phyloP scores from a whole-genome alignment of 2,329 filamentous ascomycete species.

The Apiospora saccharicola region DNA sequence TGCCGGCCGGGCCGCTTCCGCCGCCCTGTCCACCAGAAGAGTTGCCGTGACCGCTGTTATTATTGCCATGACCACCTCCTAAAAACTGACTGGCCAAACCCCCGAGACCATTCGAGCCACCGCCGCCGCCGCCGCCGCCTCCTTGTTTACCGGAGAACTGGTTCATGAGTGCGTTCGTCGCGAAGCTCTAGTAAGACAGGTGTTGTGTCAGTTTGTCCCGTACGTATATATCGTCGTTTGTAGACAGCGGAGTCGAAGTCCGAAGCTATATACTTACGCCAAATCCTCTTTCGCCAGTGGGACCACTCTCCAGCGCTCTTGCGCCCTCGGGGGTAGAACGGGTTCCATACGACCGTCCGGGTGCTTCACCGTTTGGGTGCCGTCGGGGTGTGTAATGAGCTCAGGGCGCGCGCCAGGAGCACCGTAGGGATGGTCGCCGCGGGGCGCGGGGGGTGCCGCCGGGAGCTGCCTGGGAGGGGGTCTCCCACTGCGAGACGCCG shows the following conservation, averaged over 20 bases:
- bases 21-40: slow-evolving; percentile 32
- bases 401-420: slow-evolving; percentile 54
- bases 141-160: slow-evolving; percentile 52
- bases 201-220: slow-evolving; percentile 34
- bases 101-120: slow-evolving; percentile 51
- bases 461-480: slow-evolving; percentile 69
- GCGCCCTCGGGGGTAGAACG: slow-evolving; percentile 58
- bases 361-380: slow-evolving; percentile 66
- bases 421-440: slow-evolving; percentile 68
- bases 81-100: slow-evolving; percentile 56
- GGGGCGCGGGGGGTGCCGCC: slow-evolving; percentile 67
- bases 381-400: slow-evolving; percentile 69
- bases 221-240: slow-evolving; percentile 26
- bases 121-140: slow-evolving; percentile 38
- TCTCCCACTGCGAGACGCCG: slow-evolving; percentile 77
- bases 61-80: slow-evolving; percentile 36
- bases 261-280: slow-evolving; percentile 60
- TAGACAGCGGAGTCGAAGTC: slow-evolving; percentile 30
- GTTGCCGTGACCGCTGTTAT: slow-evolving; percentile 35
- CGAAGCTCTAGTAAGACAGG: slow-evolving; percentile 57
- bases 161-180: slow-evolving; percentile 62
- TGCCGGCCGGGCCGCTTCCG: slow-evolving; percentile 49
- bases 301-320: slow-evolving; percentile 56
- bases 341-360: slow-evolving; percentile 69
- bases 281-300: slow-evolving; percentile 66